Base-by-base conservation (phyloP, 805 yeast species). In the Pichia occidentalis region DNA sequence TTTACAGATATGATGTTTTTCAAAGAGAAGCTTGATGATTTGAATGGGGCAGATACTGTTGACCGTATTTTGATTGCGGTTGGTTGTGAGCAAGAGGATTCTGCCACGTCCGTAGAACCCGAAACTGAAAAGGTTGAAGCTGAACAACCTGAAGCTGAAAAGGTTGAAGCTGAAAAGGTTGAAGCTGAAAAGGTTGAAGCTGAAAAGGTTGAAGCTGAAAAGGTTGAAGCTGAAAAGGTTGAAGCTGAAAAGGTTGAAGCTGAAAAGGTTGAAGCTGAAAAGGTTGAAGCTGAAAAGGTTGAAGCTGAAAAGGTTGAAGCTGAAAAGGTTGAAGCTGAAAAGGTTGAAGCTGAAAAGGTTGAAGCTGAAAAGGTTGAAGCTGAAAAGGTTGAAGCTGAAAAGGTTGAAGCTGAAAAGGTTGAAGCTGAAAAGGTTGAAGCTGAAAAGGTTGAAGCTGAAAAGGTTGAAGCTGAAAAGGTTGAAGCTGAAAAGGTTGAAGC, bases 41-140 rank as follows among this genome's bases (percentile, higher is more conserved):
- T 76, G 8, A 70, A 73, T 6, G 84, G 83, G 0, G 74, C 75
- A 43, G 77, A 77, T 0, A 73, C 73, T 42, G 68, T 78, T 1
- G 83, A 81, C 1, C 79, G 73, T 38, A 72, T 73, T 1, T 64
- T 77, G 21, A 75, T 80, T 77, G 80, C 75, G 45, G 68, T 70
- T 39, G 75, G 44, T 22, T 33, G 36, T 6, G 10, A 27, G n/a
- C n/a, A n/a, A n/a, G n/a, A n/a, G n/a, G n/a, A n/a, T n/a, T n/a
- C n/a, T n/a, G n/a, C n/a, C n/a, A n/a, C n/a, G n/a, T n/a, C n/a
- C n/a, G n/a, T n/a, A n/a, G n/a, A n/a, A n/a, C n/a, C n/a, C n/a
- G n/a, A n/a, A n/a, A n/a, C n/a, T n/a, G n/a, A n/a, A n/a, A n/a
- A 13, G 34, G 9, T 29, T 24, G 14, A 29, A 17, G 35, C 21